Conservation (phyloP, 768 basidiomycete genomes). For the Suillus subalutaceus region DNA sequence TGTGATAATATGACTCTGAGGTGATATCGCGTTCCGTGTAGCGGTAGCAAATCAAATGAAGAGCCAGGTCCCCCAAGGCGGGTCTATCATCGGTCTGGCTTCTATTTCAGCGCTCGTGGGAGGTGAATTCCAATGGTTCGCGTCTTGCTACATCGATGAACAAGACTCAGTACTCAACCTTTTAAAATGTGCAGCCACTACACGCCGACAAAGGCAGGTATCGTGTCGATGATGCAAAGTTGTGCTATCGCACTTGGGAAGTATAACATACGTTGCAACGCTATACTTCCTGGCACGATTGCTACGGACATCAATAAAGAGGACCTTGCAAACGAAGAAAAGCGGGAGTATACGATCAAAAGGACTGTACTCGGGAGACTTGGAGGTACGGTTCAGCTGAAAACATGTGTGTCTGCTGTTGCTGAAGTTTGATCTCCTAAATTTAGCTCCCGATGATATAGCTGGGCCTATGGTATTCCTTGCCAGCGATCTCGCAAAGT, state of each 20-base stretch:
- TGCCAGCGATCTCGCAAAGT: constrained; percentile 69
- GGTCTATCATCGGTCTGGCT: constrained; percentile 74
- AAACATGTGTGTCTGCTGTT: neutral
- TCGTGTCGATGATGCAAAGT: constrained; percentile 79
- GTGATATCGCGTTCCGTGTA: constrained; percentile 22
- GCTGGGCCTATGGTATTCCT: constrained; percentile 78
- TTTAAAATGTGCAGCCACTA: constrained; percentile 52
- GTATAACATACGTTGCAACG: constrained; percentile 73
- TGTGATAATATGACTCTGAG: neutral
- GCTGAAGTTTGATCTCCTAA: neutral
- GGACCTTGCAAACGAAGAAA: constrained; percentile 60
- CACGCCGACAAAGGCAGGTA: constrained; percentile 79
- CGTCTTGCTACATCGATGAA: constrained; percentile 4
- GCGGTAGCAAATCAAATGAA: constrained; percentile 80
- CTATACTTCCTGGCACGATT: constrained; percentile 76
- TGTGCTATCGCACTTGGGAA: constrained; percentile 79
- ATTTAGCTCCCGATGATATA: constrained; percentile 63
- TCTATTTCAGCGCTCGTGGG: constrained; percentile 83
- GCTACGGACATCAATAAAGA: constrained; percentile 80
- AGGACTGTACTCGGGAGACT: constrained; percentile 69
- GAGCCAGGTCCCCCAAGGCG: constrained; percentile 65
- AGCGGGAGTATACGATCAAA: constrained; percentile 64
- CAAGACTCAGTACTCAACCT: neutral
- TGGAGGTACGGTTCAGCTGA: constrained; percentile 43
- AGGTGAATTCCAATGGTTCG: constrained; percentile 68